Evolutionary conservation across 2,329 filamentous ascomycete species (phyloP).

Genomic region (Aspergillus sp.): DNA sequence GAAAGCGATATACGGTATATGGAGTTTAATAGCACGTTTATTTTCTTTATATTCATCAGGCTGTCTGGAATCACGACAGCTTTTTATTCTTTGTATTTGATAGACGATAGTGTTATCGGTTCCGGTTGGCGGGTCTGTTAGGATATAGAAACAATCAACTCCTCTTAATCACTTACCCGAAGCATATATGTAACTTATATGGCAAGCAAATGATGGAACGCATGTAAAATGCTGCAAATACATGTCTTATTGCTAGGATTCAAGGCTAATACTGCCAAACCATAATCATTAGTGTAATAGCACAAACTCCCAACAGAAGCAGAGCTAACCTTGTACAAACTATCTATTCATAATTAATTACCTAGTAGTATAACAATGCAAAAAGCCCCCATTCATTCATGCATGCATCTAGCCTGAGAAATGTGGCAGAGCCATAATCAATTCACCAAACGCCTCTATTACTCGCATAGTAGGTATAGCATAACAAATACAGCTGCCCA

Average conservation of each 20-base stretch:
- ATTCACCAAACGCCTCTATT: background rate
- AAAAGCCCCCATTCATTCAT: background rate
- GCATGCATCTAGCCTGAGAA: background rate
- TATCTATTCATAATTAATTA: background rate
- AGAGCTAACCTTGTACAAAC: too few species aligned
- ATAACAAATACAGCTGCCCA: too few species aligned
- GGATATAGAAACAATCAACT: conserved; percentile 18
- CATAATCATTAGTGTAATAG: too few species aligned
- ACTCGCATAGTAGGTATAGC: background rate
- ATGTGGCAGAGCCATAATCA: background rate
- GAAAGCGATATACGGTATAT: conserved; percentile 12
- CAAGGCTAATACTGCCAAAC: too few species aligned
- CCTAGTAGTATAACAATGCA: background rate
- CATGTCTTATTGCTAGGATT: too few species aligned
- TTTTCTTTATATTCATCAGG: conserved; percentile 10
- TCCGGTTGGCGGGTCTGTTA: conserved; percentile 11
- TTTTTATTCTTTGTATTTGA: conserved; percentile 22
- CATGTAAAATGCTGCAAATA: too few species aligned
- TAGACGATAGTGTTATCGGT: conserved; percentile 18
- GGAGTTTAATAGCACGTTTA: conserved; percentile 18
- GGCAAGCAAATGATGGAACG: too few species aligned
- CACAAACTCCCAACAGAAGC: too few species aligned
- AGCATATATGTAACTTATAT: background rate
- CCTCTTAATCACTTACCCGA: conserved; percentile 16
- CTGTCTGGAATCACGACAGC: conserved; percentile 16